These are phyloP conservation scores for Achaetomiella virescens DNA, from an alignment of 495 filamentous ascomycete species.

Conservation along the genomic window DNA sequence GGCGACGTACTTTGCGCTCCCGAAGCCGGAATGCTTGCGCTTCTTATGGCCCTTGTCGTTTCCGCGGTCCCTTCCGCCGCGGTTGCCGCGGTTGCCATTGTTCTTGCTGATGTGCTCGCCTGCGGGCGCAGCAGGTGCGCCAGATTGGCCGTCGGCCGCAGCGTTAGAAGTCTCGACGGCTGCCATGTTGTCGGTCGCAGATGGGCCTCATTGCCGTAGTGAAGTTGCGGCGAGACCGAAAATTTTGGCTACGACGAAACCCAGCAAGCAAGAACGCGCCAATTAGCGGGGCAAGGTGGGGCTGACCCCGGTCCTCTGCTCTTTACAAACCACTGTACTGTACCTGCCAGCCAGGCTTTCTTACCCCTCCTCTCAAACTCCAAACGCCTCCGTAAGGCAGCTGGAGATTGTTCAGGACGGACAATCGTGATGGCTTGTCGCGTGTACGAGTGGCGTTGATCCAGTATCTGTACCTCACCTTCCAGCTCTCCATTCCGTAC, in stretches of 20 bases:
- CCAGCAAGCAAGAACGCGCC: neutral
- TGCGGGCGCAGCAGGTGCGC: neutral
- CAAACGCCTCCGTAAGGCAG: too few relatives aligned
- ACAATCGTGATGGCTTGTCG: too few relatives aligned
- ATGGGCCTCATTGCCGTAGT: slow-evolving; percentile 8
- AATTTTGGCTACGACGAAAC: slow-evolving; percentile 1
- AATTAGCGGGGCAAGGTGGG: neutral
- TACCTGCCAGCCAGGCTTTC: too few relatives aligned
- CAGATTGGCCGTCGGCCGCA: neutral
- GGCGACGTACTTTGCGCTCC: slow-evolving; percentile 22
- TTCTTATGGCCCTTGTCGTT: slow-evolving; percentile 18
- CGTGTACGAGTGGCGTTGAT: too few relatives aligned
- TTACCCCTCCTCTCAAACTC: too few relatives aligned
- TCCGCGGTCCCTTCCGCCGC: slow-evolving; percentile 14
- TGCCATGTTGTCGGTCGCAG: slow-evolving; percentile 17
- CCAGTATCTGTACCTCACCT: too few relatives aligned
- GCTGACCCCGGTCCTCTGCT: too few relatives aligned
- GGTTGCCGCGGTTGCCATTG: slow-evolving; percentile 12
- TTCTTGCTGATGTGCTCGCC: neutral
- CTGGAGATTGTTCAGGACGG: too few relatives aligned
- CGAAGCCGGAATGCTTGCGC: slow-evolving; percentile 20
- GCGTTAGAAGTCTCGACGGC: slow-evolving; percentile 15
- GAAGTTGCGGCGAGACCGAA: neutral
- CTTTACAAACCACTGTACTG: too few relatives aligned
- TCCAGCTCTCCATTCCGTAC: too few relatives aligned